phyloP scores from a whole-genome alignment of 805 yeast genomes.

The Kuraishia capsulata region DNA sequence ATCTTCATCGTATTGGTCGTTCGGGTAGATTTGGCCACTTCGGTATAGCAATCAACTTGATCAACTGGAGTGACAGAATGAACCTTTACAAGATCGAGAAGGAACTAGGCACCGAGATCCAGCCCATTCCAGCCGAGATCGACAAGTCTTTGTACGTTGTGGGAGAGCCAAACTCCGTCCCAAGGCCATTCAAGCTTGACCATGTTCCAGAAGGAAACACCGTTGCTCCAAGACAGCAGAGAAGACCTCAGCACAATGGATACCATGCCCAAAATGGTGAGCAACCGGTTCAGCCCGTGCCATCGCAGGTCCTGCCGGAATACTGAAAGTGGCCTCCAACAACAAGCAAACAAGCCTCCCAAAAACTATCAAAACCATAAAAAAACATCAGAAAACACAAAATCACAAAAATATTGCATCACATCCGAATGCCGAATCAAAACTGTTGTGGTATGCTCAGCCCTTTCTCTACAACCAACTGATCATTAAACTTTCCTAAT shows the following conservation, averaged over 20 bases:
- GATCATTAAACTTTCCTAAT: too few species aligned
- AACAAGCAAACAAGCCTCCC: constrained; percentile 10
- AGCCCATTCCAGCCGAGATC: constrained; percentile 91
- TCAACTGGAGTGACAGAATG: constrained; percentile 95
- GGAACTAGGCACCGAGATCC: constrained; percentile 94
- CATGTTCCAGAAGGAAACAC: constrained; percentile 22
- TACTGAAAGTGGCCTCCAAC: too few species aligned
- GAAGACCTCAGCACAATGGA: constrained; percentile 13
- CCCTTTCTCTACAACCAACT: too few species aligned
- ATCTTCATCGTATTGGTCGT: constrained; percentile 97
- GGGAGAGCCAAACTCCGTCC: constrained; percentile 64
- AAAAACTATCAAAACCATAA: constrained; percentile 9
- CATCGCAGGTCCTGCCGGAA: constrained; percentile 1
- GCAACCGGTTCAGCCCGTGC: constrained; percentile 21
- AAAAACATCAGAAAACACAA: constrained; percentile 3
- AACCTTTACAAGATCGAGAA: constrained; percentile 92
- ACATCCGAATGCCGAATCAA: constrained; percentile 4
- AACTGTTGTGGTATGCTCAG: too few species aligned
- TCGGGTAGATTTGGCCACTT: constrained; percentile 98
- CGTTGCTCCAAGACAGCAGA: constrained; percentile 13
- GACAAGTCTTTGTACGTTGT: constrained; percentile 87
- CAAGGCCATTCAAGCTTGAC: constrained; percentile 82
- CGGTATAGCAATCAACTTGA: constrained; percentile 93
- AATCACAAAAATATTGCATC: constrained; percentile 5
- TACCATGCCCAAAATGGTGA: constrained; percentile 5